A percentile compares a stretch with the other conserved stretches of the same genome.
Evolutionary conservation across 805 yeast genomes (phyloP).

Genomic region (Lachancea lanzarotensis): DNA sequence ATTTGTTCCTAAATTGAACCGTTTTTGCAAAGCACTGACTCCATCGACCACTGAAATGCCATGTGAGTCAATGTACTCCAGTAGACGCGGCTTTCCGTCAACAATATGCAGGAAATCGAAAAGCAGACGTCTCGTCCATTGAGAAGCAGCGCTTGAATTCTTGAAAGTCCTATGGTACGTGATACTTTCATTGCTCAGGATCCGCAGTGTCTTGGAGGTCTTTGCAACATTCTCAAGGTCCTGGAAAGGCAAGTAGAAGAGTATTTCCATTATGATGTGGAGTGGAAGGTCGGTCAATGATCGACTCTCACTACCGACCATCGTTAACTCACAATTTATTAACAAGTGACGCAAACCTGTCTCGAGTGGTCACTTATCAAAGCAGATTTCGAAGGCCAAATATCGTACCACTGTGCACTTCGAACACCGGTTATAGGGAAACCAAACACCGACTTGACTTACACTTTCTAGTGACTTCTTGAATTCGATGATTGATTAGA

Average conservation of each 20-base stretch:
- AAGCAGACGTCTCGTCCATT: conserved; percentile 19
- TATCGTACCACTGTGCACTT: background rate
- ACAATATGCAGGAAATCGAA: conserved; percentile 19
- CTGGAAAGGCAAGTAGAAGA: conserved; percentile 18
- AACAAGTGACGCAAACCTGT: background rate
- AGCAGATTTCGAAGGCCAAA: no score
- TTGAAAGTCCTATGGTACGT: conserved; percentile 14
- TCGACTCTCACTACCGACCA: background rate
- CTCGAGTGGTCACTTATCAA: no score
- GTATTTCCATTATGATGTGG: conserved; percentile 20
- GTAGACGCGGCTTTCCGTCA: conserved; percentile 12
- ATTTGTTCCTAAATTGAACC: conserved; percentile 12
- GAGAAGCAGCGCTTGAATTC: conserved; percentile 9
- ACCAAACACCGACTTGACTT: background rate
- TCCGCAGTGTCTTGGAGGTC: conserved; percentile 21
- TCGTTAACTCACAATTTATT: background rate
- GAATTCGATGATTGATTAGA: background rate
- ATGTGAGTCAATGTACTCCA: conserved; percentile 9
- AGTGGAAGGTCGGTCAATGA: conserved; percentile 21
- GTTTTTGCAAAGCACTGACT: conserved; percentile 13
- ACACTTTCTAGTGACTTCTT: background rate
- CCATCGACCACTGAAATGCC: conserved; percentile 16
- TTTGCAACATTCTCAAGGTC: conserved; percentile 19
- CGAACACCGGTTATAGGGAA: background rate
- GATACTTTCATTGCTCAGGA: conserved; percentile 21